Base-by-base conservation (phyloP, 192 early-diverging fungal species). In the Allomyces javanicus region DNA sequence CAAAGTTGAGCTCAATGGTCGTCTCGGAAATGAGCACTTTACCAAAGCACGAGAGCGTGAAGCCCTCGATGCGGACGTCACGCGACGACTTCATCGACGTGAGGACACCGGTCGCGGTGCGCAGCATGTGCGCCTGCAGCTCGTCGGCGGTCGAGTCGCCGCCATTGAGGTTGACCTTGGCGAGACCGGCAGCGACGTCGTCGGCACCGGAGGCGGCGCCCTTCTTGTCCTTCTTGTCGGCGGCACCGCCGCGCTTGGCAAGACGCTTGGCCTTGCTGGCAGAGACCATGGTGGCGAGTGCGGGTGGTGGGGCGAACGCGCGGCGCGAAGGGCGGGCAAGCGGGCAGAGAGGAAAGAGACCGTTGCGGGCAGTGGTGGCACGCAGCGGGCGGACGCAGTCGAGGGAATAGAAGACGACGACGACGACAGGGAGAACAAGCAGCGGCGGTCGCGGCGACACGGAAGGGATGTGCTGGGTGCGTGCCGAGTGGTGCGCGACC, bases 1-100 rank as follows among this genome's bases (percentile, higher is more conserved):
- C 96, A 78, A 88, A 96, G 85, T 99, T 99, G 75, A 99, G 85
- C 79, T 97, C 94, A 63, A 99, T 85, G 55, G 84, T 86, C 45
- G 93, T 85, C 74, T 97, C 95, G 65, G 88, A 82, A 72, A 99
- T 88, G 64, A 99, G 84, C 69, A 88, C 85, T 75, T 95, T 90
- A 33, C 93, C 94, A 77, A 89, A 90, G 81, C 87, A 97, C 61
- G 85, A 87, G 67, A 99, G 86, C 26, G 90, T 89, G 83, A 86
- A 97, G 19, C 84, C 86, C 74, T 97, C 93, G 65, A 97, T 90
- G 81, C 93, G 92, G 71, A 96, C 85, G 82, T 99, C 96, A 66
- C 93, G 80, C n/a, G 90, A 90, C 70, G 84, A 81, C 70, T 83
- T 84, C 71, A 92, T 86, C 9, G 92, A 93, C 9, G 90, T 88